Percentiles rank a stretch among this genome's conserved stretches.
These are phyloP conservation scores for Amanita pseudoporphyria DNA, from an alignment of 768 basidiomycete genomes.

Conservation along the genomic window DNA sequence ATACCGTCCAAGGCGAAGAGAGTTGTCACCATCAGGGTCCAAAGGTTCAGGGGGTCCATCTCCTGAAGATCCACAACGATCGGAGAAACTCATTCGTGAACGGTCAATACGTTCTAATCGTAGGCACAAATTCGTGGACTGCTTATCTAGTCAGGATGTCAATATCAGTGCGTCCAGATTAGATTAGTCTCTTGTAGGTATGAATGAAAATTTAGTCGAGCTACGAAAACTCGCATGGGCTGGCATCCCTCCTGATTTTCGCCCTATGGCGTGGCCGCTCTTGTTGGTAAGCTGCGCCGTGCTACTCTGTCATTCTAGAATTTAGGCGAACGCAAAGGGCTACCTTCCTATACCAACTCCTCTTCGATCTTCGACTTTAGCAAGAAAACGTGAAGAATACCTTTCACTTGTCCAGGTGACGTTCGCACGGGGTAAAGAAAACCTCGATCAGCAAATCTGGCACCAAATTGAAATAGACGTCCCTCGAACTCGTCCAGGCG, in stretches of 20 bases:
- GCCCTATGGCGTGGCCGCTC: conserved; percentile 91
- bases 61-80: conserved; percentile 27
- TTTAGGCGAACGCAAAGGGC: conserved; percentile 44
- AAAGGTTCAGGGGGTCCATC: conserved; percentile 15
- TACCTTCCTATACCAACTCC: conserved; percentile 83
- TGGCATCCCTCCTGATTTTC: conserved; percentile 79
- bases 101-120: conserved; percentile 72
- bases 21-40: conserved; percentile 21
- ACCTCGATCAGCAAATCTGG: conserved; percentile 96
- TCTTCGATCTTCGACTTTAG: conserved; percentile 65
- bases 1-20: conserved; percentile 30
- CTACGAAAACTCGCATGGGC: conserved; percentile 91
- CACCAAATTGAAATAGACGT: conserved; percentile 99
- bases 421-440: conserved; percentile 77
- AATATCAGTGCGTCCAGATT: conserved; percentile 55
- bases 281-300: conserved; percentile 56
- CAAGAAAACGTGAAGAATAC: conserved; percentile 89
- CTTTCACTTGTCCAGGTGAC: conserved; percentile 81
- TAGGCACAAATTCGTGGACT: conserved; percentile 74
- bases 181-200: neutral
- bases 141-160: conserved; percentile 65
- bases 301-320: conserved; percentile 5
- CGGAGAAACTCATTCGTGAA: conserved; percentile 60
- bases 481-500: conserved; percentile 88
- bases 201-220: conserved; percentile 40